Conservation (phyloP, 108 stramenopile species). For the Stephanodiscus minutulus region DNA sequence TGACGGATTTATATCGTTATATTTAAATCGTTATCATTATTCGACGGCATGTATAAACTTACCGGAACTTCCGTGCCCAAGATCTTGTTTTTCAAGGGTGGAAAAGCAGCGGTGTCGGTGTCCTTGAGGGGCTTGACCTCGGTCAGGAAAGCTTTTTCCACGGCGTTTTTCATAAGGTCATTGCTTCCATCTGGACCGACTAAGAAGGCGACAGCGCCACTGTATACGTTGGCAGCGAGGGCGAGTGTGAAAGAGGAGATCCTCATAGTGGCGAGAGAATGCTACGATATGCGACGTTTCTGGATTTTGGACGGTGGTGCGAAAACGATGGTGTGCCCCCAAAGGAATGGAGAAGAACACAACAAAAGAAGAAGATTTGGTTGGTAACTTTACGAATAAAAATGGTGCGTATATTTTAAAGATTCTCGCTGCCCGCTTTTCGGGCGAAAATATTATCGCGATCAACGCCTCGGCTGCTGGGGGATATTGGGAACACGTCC, state of each 20-base stretch:
- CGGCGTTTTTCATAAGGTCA: constrained; percentile 91
- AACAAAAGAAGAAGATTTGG: too few relatives aligned
- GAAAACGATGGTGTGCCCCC: not conserved
- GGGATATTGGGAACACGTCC: too few relatives aligned
- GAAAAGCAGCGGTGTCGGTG: not conserved
- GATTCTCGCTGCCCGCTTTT: too few relatives aligned
- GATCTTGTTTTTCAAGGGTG: constrained; percentile 32
- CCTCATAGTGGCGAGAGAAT: constrained; percentile 7
- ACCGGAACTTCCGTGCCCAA: constrained; percentile 17
- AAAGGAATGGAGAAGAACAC: too few relatives aligned
- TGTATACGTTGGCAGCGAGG: not conserved
- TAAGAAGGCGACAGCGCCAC: constrained; percentile 1
- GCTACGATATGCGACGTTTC: too few relatives aligned
- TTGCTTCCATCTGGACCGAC: constrained; percentile 88
- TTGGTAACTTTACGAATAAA: too few relatives aligned
- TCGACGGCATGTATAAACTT: not conserved
- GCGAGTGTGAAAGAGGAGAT: constrained; percentile 9
- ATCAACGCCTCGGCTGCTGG: too few relatives aligned
- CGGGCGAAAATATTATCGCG: too few relatives aligned
- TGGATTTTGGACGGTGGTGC: not conserved
- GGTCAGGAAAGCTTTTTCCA: constrained; percentile 28
- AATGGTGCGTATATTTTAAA: too few relatives aligned
- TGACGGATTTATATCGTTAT: too few relatives aligned
- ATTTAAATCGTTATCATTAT: too few relatives aligned
- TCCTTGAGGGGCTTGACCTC: constrained; percentile 1